Evolutionary conservation across 1,284 basidiomycete species (phyloP).

Genomic region (Neotropicomus parvogracilis): DNA sequence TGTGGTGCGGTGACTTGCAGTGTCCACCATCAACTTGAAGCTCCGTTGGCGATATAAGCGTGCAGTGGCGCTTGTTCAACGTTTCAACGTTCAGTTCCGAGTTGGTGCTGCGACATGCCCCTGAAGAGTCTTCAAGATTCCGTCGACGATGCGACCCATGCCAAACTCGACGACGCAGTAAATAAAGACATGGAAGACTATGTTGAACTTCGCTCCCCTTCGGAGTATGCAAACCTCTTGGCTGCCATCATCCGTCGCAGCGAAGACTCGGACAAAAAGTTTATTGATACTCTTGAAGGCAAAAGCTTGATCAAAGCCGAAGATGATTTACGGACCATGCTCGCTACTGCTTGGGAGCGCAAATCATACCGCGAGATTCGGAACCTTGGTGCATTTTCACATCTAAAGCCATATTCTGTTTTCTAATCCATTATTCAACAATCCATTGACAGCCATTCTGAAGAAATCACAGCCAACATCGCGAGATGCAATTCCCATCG

Average conservation of each 20-base stretch:
- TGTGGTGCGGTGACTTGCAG: too few relatives aligned
- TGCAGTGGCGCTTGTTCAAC: too few relatives aligned
- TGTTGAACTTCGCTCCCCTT: background rate
- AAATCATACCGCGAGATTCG: constrained; percentile 10
- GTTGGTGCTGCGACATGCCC: background rate
- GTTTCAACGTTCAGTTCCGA: too few relatives aligned
- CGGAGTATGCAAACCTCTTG: too few relatives aligned
- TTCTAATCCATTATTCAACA: too few relatives aligned
- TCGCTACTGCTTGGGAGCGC: constrained; percentile 1
- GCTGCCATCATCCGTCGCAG: background rate
- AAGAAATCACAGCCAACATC: background rate
- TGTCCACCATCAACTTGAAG: too few relatives aligned
- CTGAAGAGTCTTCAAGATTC: background rate
- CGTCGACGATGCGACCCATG: background rate
- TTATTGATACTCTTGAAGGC: background rate
- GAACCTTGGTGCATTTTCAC: constrained; percentile 12
- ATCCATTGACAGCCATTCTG: constrained; percentile 5
- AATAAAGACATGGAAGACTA: background rate
- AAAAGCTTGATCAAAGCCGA: background rate
- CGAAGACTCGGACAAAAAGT: background rate
- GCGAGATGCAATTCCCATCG: too few relatives aligned
- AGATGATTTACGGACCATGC: background rate
- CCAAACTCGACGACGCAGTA: constrained; percentile 3
- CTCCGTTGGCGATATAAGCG: too few relatives aligned
- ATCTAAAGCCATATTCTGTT: too few relatives aligned